These are phyloP conservation scores for Rhizomucor pusillus DNA, from an alignment of 371 early-diverging fungal species.

Conservation along the genomic window DNA sequence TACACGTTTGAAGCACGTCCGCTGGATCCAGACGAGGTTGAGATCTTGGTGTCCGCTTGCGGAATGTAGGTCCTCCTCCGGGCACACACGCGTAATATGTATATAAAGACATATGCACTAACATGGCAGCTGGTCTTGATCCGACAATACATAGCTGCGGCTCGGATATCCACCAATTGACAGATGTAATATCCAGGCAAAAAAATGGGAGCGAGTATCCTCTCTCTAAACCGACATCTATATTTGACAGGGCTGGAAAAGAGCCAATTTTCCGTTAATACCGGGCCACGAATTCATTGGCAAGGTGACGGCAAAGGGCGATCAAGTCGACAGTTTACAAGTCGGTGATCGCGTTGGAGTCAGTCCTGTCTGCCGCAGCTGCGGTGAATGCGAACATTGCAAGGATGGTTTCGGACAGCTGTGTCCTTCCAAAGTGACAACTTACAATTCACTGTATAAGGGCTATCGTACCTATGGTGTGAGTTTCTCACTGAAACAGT, in stretches of 20 bases:
- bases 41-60: conserved; percentile 56
- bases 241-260: conserved; percentile 39
- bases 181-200: conserved; percentile 20
- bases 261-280: conserved; percentile 55
- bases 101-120: too few relatives aligned
- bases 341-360: conserved; percentile 78
- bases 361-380: conserved; percentile 52
- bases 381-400: conserved; percentile 41
- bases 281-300: conserved; percentile 82
- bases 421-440: conserved; percentile 37
- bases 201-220: not conserved
- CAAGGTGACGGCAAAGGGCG: conserved; percentile 55
- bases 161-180: conserved; percentile 44
- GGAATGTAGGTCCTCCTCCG: conserved; percentile 43
- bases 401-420: conserved; percentile 27
- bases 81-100: not conserved
- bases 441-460: conserved; percentile 46
- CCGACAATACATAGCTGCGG: conserved; percentile 38
- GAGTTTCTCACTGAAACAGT: conserved; percentile 4
- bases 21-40: conserved; percentile 53
- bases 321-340: conserved; percentile 34
- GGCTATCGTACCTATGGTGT: conserved; percentile 46
- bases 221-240: conserved; percentile 37
- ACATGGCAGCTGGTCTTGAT: not conserved
- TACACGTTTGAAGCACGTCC: conserved; percentile 43